A percentile compares a stretch with the other conserved stretches of the same genome.
phyloP scores from a whole-genome alignment of 2,329 filamentous ascomycete species.

The Colletotrichum tabaci region DNA sequence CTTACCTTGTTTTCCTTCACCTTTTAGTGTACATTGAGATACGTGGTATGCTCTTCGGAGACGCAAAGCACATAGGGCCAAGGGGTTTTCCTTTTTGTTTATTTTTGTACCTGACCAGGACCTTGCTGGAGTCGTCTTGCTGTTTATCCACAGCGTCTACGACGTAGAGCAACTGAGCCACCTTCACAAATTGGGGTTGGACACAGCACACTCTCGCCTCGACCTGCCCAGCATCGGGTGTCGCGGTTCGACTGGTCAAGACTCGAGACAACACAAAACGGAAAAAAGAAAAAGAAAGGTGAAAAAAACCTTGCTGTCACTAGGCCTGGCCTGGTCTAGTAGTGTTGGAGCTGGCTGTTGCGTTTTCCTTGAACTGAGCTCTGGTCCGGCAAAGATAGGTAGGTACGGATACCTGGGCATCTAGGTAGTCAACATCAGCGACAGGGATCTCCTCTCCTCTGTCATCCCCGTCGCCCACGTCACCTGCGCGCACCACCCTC shows the following conservation, averaged over 20 bases:
- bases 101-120: neutral
- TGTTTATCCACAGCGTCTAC: neutral
- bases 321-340: slow-evolving; percentile 21
- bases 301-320: no score
- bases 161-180: slow-evolving; percentile 1
- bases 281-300: no score
- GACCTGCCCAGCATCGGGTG: slow-evolving; percentile 2
- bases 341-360: neutral
- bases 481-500: slow-evolving; percentile 37
- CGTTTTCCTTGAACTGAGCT: neutral
- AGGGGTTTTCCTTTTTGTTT: neutral
- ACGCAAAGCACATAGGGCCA: slow-evolving; percentile 8
- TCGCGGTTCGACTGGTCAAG: slow-evolving; percentile 1
- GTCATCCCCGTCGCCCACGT: slow-evolving; percentile 41
- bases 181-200: neutral
- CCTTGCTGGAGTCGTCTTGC: neutral
- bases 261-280: neutral
- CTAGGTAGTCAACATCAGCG: neutral
- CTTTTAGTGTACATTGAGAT: no score
- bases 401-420: no score
- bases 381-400: slow-evolving; percentile 4
- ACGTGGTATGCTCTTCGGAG: neutral
- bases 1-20: no score
- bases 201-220: neutral
- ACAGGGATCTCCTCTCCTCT: slow-evolving; percentile 26